Percentiles rank a stretch among this genome's conserved stretches.
phyloP scores from a whole-genome alignment of 768 basidiomycete species.

The Goffeauzyma gilvescens region DNA sequence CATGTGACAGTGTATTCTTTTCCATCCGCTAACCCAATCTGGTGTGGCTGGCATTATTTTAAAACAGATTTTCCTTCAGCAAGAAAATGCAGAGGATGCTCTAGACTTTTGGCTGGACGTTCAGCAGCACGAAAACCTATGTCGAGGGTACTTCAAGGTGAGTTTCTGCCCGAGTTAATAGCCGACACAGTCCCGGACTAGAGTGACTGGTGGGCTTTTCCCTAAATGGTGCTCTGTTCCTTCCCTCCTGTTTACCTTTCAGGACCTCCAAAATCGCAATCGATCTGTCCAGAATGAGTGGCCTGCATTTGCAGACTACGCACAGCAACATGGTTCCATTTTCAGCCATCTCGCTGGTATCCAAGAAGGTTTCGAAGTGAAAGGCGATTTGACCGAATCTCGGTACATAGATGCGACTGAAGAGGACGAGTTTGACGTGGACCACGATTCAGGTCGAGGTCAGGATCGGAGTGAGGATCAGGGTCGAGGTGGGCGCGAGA shows the following conservation, averaged over 20 bases:
- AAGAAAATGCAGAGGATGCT: constrained; percentile 88
- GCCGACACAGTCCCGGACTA: no score
- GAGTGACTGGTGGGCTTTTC: no score
- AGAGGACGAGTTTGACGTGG: no score
- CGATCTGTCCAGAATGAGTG: constrained; percentile 86
- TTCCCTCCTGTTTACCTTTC: not conserved
- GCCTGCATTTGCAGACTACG: constrained; percentile 96
- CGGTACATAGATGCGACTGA: no score
- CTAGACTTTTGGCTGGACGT: constrained; percentile 98
- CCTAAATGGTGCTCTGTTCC: no score
- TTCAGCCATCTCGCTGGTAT: constrained; percentile 54
- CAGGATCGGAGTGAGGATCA: no score
- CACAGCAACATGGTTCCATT: constrained; percentile 73
- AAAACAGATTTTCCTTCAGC: constrained; percentile 70
- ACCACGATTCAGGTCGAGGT: no score
- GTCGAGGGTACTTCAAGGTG: constrained; percentile 87
- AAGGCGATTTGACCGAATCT: no score
- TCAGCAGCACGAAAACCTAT: constrained; percentile 96
- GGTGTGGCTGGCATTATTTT: not conserved
- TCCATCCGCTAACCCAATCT: constrained; percentile 7
- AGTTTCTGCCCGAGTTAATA: no score
- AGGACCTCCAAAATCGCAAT: constrained; percentile 83
- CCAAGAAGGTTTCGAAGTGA: no score
- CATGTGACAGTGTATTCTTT: constrained; percentile 8
- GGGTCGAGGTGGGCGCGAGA: no score